phyloP scores from a whole-genome alignment of 1,284 basidiomycete genomes.

The Psilocybe mexicana region DNA sequence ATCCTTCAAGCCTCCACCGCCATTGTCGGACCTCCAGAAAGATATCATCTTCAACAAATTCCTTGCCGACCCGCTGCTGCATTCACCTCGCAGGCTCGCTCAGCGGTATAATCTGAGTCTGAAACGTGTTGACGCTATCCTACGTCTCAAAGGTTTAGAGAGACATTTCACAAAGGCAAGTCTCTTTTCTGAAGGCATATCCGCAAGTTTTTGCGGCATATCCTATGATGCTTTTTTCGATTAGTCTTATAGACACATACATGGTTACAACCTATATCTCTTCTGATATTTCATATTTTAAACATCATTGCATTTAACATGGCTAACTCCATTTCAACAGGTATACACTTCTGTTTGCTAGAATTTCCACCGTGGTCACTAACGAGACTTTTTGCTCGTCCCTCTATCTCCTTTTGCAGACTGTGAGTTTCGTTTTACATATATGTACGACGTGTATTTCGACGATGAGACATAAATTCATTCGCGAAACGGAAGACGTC shows the following conservation, averaged over 20 bases:
- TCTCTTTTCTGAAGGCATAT: constrained; percentile 21
- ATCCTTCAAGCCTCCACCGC: constrained; percentile 75
- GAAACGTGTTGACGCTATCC: constrained; percentile 77
- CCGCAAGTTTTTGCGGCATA: constrained; percentile 12
- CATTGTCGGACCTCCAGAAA: constrained; percentile 64
- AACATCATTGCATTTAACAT: constrained; percentile 1
- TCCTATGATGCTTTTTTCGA: constrained; percentile 66
- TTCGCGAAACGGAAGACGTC: constrained; percentile 64
- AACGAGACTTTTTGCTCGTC: constrained; percentile 10
- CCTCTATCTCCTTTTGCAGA: constrained; percentile 28
- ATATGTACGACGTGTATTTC: constrained; percentile 16
- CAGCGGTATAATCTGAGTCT: constrained; percentile 63
- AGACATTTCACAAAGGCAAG: constrained; percentile 68
- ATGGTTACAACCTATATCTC: constrained; percentile 55
- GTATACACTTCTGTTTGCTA: constrained; percentile 4
- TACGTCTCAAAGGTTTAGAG: constrained; percentile 79
- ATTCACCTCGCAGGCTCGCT: constrained; percentile 63
- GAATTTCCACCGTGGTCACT: constrained; percentile 3
- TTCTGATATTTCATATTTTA: constrained; percentile 19
- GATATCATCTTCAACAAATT: constrained; percentile 55
- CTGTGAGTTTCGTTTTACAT: constrained; percentile 47
- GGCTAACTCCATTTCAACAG: constrained; percentile 9
- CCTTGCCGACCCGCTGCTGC: constrained; percentile 54
- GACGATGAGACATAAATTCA: constrained; percentile 57
- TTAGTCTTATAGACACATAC: constrained; percentile 82